Evolutionary conservation across 164 flowering plant genomes (phyloP), one percentile per base, ranked within the genome.

Genomic region (Nelumbo lutea): DNA sequence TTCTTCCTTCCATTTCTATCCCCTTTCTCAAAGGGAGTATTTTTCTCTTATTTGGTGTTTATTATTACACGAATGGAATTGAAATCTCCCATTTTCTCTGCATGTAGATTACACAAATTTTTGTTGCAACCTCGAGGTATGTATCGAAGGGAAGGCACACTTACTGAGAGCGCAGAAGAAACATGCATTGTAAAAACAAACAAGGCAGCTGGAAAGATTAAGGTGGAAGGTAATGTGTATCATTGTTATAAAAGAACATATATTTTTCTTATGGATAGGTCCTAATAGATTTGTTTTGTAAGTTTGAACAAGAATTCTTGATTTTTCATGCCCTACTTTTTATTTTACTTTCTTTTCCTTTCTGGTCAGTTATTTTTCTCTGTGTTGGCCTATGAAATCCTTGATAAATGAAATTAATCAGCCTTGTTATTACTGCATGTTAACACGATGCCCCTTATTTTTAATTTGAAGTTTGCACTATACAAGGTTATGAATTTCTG

Each of bases 161-260:
- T 69, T 38, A 59, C 60, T 55, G 82, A 78, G 71, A 75, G 44
- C 62, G 64, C 62, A n/a, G 90, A 86, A 72, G 85, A 86, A 71
- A 70, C 77, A 68, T 72, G 78, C 72, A 65, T 81, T 60, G 41
- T 68, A 66, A 88, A 85, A 71, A 68, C 81, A 56, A 86, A 85
- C 74, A 84, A 83, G 72, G 82, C 79, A 14, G 83, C 85, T 56
- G 93, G 93, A 62, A 90, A 90, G 75, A 82, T 90, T 70, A 86
- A 84, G 72, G 93, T 92, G 41, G 96, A 90, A 88, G 98, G 98
- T 92, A 74, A 64, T 42, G 10, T 42, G 10, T 67, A 57, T 46
- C 43, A 57, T 11, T 55, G 41, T 40, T 47, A 9, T 51, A 61
- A 13, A 27, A 2, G 11, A 9, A 53, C 2, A 48, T 39, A 39